phyloP scores from a whole-genome alignment of 2,329 filamentous ascomycete species.

The Colletotrichum limetticola region DNA sequence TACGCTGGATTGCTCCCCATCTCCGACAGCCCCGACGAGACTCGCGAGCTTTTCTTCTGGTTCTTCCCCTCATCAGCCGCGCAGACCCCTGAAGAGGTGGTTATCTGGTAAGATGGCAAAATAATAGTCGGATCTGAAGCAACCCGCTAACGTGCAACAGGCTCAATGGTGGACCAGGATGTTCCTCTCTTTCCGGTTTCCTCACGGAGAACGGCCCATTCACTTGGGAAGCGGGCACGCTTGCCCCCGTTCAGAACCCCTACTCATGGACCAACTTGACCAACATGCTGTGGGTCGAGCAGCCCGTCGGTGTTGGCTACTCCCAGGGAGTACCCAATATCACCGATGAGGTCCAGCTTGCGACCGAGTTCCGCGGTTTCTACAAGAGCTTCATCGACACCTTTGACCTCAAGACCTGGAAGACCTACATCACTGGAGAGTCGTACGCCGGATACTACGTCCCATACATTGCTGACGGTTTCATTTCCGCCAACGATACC shows the following conservation, averaged over 20 bases:
- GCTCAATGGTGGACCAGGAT: constrained; percentile 53
- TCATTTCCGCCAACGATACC: constrained; percentile 74
- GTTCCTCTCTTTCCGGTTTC: constrained; percentile 73
- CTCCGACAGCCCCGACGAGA: constrained; percentile 58
- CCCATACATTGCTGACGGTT: constrained; percentile 78
- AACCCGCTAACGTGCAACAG: background rate
- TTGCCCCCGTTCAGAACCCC: constrained; percentile 70
- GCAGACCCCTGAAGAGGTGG: constrained; percentile 64
- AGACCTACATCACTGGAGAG: constrained; percentile 80
- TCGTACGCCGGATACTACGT: constrained; percentile 74
- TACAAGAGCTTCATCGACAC: constrained; percentile 81
- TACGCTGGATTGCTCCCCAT: constrained; percentile 73
- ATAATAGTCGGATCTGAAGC: rapidly evolving
- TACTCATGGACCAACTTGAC: constrained; percentile 81
- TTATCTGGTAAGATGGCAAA: constrained; percentile 61
- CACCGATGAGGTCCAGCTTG: constrained; percentile 73
- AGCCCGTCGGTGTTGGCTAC: constrained; percentile 76
- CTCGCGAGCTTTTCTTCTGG: constrained; percentile 70
- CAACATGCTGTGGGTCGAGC: constrained; percentile 82
- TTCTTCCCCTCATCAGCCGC: constrained; percentile 70
- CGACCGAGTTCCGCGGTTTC: constrained; percentile 80
- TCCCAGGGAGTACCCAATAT: constrained; percentile 72
- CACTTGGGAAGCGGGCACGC: constrained; percentile 76
- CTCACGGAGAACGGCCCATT: constrained; percentile 84
- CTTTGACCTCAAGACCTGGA: constrained; percentile 73